Conservation (phyloP, 176 grass and related monocot species). For the Stipa capillata region DNA sequence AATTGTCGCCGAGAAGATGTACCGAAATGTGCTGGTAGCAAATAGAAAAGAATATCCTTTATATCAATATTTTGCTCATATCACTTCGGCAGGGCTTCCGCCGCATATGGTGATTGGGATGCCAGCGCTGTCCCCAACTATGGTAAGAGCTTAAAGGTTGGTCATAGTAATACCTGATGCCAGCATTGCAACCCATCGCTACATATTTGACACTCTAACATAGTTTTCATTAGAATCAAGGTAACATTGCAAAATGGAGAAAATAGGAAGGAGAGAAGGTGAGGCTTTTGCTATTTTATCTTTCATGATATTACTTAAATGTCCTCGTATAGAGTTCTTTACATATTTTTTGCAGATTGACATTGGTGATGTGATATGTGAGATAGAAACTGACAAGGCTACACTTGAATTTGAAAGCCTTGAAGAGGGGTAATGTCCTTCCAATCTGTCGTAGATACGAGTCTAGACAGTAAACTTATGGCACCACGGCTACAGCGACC, state of each 20-base stretch:
- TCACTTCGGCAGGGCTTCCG: slow-evolving; percentile 51
- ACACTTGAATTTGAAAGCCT: slow-evolving; percentile 92
- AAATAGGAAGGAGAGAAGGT: slow-evolving; percentile 99
- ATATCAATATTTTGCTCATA: slow-evolving; percentile 6
- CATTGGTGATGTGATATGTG: slow-evolving; percentile 90
- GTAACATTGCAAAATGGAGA: slow-evolving; percentile 90
- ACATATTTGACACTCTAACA: slow-evolving; percentile 26
- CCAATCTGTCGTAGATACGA: too few relatives aligned
- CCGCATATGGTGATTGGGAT: slow-evolving; percentile 78
- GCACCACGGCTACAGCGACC: too few relatives aligned
- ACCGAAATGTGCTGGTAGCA: not conserved
- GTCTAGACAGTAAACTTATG: too few relatives aligned
- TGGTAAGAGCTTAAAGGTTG: slow-evolving; percentile 47
- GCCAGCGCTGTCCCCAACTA: slow-evolving; percentile 92
- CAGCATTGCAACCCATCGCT: not conserved
- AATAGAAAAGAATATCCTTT: not conserved
- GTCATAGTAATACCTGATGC: slow-evolving; percentile 6
- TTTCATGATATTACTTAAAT: not conserved
- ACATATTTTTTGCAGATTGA: slow-evolving; percentile 64
- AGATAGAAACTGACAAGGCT: slow-evolving; percentile 99
- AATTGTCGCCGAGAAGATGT: not conserved
- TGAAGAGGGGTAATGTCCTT: slow-evolving; percentile 82
- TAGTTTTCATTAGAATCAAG: slow-evolving; percentile 80
- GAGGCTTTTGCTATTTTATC: slow-evolving; percentile 3
- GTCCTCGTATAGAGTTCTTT: not conserved